Base-by-base conservation (phyloP, 352 stramenopile species). In the Globisporangium irregulare region DNA sequence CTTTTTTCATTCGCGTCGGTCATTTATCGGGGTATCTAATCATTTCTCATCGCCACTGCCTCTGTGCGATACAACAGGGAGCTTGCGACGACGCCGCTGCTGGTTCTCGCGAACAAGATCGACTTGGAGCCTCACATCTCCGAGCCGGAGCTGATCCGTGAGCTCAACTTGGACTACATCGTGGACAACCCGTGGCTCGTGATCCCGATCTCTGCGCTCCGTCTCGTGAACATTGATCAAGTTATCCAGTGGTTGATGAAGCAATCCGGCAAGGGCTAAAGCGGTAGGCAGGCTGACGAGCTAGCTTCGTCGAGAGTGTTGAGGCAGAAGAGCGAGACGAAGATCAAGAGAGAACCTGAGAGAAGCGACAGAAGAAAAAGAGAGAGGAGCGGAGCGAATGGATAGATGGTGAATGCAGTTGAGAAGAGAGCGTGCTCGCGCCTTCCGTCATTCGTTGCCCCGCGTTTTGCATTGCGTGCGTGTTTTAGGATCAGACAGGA, bases 61-160 rank as follows among this genome's bases (percentile, higher is more conserved):
- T 66, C 29, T 9, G 53, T 59, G 15, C 43, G 56, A 25, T 63
- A 53, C 10, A 63, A 29, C 64, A 92, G 87, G 64, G 84, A 94
- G 67, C 77, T 94, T 34, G 88, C 87, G 64, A 97, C 87, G 25
- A 99, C 95, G 66, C 97, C 97, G 18, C 72, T 99, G 68, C 79
- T 99, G 24, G 93, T 99, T 60, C 81, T 99, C 67, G 96, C 97
- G n/a, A 99, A 99, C 87, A 99, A 99, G 80, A 99, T 99, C 73
- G 97, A 99, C 86, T 86, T 99, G 73, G 83, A 98, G 71, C 96
- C 96, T 67, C 90, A 97, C 64, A 93, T 97, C 64, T 94, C 86
- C 43, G 90, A 97, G 76, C 86, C 88, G 18, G 89, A 97, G 70
- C 81, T 96, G 57, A 97, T 97, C 61, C 86, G 97, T 59, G 93